Evolutionary conservation across 2,329 filamentous ascomycete species (phyloP).

Genomic region (Talaromyces sp.): DNA sequence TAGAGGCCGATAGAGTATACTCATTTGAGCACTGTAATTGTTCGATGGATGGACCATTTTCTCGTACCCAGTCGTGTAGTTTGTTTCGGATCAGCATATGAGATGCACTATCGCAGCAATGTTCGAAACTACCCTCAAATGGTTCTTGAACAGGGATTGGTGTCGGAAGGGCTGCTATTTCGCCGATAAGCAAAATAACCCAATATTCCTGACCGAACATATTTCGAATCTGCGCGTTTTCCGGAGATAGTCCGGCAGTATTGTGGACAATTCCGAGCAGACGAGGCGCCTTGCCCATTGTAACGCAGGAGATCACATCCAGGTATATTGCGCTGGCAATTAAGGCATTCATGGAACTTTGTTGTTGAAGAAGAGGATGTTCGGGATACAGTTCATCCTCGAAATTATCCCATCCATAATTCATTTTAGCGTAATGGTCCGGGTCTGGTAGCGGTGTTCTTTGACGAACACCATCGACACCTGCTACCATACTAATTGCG

Average conservation of each 20-base stretch:
- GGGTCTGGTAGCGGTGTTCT: neutral
- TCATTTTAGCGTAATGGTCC: neutral
- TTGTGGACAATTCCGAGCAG: neutral
- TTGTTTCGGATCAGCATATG: neutral
- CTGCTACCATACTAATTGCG: constrained; percentile 2
- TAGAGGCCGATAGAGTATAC: constrained; percentile 2
- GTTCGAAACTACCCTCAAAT: neutral
- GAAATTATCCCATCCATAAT: constrained; percentile 1
- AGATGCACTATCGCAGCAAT: neutral
- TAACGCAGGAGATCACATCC: constrained; percentile 5
- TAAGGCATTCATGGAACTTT: constrained; percentile 6
- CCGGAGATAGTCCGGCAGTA: neutral
- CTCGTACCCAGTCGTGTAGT: neutral
- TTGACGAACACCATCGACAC: neutral
- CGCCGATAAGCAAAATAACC: neutral
- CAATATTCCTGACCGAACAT: constrained; percentile 8
- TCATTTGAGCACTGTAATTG: constrained; percentile 5
- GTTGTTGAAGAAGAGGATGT: constrained; percentile 2
- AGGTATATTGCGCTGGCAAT: constrained; percentile 9
- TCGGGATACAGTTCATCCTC: constrained; percentile 4
- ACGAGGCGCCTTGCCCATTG: constrained; percentile 8
- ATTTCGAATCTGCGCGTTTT: neutral
- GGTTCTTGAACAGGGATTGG: neutral
- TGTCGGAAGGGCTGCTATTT: constrained; percentile 5
- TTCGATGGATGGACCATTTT: neutral